Base-by-base conservation (phyloP, 352 stramenopile genomes). In the Poterioochromonas sp. region DNA sequence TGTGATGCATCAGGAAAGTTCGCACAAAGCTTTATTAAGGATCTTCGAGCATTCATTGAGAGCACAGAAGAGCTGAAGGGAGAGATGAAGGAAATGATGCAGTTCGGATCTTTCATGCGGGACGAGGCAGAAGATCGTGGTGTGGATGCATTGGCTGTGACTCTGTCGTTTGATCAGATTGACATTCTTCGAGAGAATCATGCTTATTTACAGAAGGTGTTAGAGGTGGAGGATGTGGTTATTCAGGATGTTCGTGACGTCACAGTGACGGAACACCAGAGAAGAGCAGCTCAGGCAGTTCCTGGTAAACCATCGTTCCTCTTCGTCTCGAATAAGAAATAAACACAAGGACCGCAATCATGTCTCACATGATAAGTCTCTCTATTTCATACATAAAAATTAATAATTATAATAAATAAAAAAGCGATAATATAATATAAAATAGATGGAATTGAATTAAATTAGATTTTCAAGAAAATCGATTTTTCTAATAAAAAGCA, bases 61-160 rank as follows among this genome's bases (percentile, higher is more conserved):
- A 40, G 63, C 64, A 83, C 92, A 80, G 87, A 91, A 71, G 88
- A 90, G 43, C 78, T 94, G 64, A 93, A 93, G 86, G 91, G 89
- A 83, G 81, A 93, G 12, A 93, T 87, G 20, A 98, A 97, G 87
- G 91, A 94, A 79, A 88, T 94, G 39, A 98, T 98, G 94, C 94
- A 98, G 82, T 97, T 98, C 80, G 93, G 90, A 78, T 90, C 91
- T 35, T 98, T 97, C 63, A 88, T 97, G 79, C 97, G 96, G 85
- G 87, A 87, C 35, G 93, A 98, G 82, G 91, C 89, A 35, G 84
- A 90, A 69, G 86, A 97, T 77, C 90, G 94, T 77, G 94, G 94
- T 73, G 83, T 88, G 62, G 90, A 95, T 76, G 93, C 92, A 44
- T 86, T 98, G 74, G 93, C 97, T 79, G 86, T 95, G 54, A 88